These are phyloP conservation scores for Suillus subalutaceus DNA, from an alignment of 768 basidiomycete genomes.

Conservation along the genomic window DNA sequence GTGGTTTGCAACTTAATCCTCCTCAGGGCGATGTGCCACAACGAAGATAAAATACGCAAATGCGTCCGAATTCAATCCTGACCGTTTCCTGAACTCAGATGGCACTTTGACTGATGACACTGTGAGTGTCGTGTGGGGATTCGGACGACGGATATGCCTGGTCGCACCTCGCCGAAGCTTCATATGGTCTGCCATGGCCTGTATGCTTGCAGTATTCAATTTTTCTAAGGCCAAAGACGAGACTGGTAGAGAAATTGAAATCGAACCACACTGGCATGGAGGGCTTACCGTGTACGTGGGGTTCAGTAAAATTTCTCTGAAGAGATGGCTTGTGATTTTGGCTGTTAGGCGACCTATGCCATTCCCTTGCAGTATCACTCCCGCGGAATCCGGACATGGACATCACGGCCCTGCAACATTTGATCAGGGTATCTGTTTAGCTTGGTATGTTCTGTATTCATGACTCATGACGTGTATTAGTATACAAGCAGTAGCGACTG, in stretches of 20 bases:
- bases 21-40: slow-evolving; percentile 46
- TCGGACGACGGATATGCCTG: slow-evolving; percentile 14
- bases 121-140: slow-evolving; percentile 8
- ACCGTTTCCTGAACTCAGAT: slow-evolving; percentile 44
- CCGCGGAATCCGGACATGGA: slow-evolving; percentile 9
- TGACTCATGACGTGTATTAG: not conserved
- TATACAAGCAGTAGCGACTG: not conserved
- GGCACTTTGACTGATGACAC: slow-evolving; percentile 12
- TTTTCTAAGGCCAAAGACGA: slow-evolving; percentile 14
- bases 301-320: not conserved
- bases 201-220: slow-evolving; percentile 6
- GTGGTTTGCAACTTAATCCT: slow-evolving; percentile 12
- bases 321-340: not conserved
- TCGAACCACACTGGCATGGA: slow-evolving; percentile 5
- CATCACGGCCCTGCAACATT: slow-evolving; percentile 3
- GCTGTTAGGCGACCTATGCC: slow-evolving; percentile 4
- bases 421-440: not conserved
- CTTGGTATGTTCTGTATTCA: not conserved
- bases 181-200: slow-evolving; percentile 12
- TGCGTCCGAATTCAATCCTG: slow-evolving; percentile 52
- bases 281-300: slow-evolving; percentile 4
- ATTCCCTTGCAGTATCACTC: slow-evolving; percentile 12
- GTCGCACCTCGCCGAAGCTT: slow-evolving; percentile 9
- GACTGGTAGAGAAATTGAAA: slow-evolving; percentile 13
- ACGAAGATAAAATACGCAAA: slow-evolving; percentile 52